phyloP scores from a whole-genome alignment of 768 basidiomycete genomes.

The Leucocoprinus birnbaumii region DNA sequence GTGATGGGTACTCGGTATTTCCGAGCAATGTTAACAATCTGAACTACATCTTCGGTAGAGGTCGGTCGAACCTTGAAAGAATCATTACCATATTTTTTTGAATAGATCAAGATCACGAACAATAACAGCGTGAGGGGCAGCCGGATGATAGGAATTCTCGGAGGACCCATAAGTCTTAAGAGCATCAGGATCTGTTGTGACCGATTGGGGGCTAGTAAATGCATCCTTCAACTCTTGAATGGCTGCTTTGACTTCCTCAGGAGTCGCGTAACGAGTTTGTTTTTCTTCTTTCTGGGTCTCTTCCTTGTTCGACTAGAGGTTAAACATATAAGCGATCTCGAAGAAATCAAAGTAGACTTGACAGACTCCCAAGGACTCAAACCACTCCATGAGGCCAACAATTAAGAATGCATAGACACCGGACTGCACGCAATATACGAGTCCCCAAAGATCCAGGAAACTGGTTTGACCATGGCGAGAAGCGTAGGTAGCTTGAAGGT shows the following conservation, averaged over 20 bases:
- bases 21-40: slow-evolving; percentile 71
- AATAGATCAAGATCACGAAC: slow-evolving; percentile 22
- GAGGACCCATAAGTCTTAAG: slow-evolving; percentile 62
- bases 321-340: neutral
- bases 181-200: slow-evolving; percentile 48
- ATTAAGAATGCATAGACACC: slow-evolving; percentile 32
- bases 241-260: slow-evolving; percentile 43
- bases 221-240: slow-evolving; percentile 48
- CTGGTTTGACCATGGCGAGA: slow-evolving; percentile 39
- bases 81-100: slow-evolving; percentile 10
- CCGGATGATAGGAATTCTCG: slow-evolving; percentile 65
- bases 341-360: neutral
- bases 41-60: slow-evolving; percentile 80
- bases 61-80: slow-evolving; percentile 47
- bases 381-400: slow-evolving; percentile 24
- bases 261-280: slow-evolving; percentile 38
- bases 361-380: slow-evolving; percentile 21
- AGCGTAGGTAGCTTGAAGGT: slow-evolving; percentile 17
- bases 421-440: slow-evolving; percentile 32
- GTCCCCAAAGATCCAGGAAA: slow-evolving; percentile 31
- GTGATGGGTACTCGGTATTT: slow-evolving; percentile 75
- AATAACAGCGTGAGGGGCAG: slow-evolving; percentile 52
- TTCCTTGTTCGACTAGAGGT: neutral
- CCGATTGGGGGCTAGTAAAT: slow-evolving; percentile 43
- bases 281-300: neutral